These are phyloP conservation scores for Botrytis hyacinthi DNA, from an alignment of 2,329 filamentous ascomycete species.

Conservation along the genomic window DNA sequence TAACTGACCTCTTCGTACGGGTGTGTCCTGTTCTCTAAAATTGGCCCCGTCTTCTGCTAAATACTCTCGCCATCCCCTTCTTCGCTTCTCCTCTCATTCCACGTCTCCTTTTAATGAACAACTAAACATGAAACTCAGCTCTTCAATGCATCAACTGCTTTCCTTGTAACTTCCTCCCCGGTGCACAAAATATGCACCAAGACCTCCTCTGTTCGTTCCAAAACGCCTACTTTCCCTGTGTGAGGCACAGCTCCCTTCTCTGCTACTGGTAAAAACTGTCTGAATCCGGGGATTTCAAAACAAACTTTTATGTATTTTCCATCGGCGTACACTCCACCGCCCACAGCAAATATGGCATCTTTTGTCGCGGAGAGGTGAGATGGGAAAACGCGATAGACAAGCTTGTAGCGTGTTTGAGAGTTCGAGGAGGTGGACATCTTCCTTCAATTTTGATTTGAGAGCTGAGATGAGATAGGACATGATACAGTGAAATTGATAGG, in stretches of 20 bases:
- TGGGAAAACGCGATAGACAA: conserved; percentile 52
- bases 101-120: neutral
- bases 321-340: conserved; percentile 51
- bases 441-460: neutral
- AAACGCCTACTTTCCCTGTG: conserved; percentile 54
- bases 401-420: conserved; percentile 36
- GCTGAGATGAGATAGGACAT: neutral
- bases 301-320: conserved; percentile 55
- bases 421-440: neutral
- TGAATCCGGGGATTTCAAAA: conserved; percentile 52
- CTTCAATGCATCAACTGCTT: conserved; percentile 62
- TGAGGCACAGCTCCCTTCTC: conserved; percentile 56
- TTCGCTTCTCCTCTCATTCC: neutral
- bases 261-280: conserved; percentile 63
- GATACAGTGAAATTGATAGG: neutral
- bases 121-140: conserved; percentile 46
- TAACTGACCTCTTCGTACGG: conserved; percentile 49
- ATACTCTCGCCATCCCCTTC: neutral
- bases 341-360: conserved; percentile 54
- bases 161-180: conserved; percentile 53
- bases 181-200: conserved; percentile 61
- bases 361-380: conserved; percentile 49
- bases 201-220: conserved; percentile 60
- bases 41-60: neutral
- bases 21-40: conserved; percentile 40